phyloP scores from a whole-genome alignment of 495 filamentous ascomycete genomes.

The Gamarada debralockiae region DNA sequence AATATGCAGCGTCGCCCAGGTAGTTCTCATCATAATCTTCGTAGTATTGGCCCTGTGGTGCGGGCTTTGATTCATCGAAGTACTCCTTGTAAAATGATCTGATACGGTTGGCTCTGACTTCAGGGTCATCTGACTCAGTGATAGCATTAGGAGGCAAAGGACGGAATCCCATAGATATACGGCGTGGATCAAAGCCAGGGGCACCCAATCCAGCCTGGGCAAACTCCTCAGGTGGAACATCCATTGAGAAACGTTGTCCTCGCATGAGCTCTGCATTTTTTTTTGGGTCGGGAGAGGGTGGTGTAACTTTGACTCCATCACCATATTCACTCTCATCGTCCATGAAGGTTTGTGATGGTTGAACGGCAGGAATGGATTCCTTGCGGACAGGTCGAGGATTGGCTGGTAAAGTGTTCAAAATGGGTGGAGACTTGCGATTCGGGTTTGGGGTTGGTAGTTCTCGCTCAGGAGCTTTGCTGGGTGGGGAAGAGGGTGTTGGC shows the following conservation, averaged over 20 bases:
- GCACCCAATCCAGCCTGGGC: slow-evolving; percentile 38
- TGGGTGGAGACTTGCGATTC: slow-evolving; percentile 9
- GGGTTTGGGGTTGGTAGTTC: neutral
- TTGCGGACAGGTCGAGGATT: slow-evolving; percentile 35
- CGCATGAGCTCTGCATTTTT: slow-evolving; percentile 12
- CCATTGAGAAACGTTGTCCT: slow-evolving; percentile 25
- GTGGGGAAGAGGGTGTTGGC: neutral
- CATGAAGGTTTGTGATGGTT: neutral
- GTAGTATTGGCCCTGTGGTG: slow-evolving; percentile 50
- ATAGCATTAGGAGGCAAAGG: slow-evolving; percentile 79
- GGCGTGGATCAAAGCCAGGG: slow-evolving; percentile 59
- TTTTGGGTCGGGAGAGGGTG: slow-evolving; percentile 35
- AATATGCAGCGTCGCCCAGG: slow-evolving; percentile 59
- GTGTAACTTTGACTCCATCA: slow-evolving; percentile 52
- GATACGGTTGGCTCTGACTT: slow-evolving; percentile 92
- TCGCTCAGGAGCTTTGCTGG: neutral
- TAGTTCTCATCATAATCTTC: slow-evolving; percentile 68
- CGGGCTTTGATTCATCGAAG: slow-evolving; percentile 78
- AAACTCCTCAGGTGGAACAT: slow-evolving; percentile 22
- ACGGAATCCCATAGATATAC: slow-evolving; percentile 86
- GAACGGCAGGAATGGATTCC: slow-evolving; percentile 23
- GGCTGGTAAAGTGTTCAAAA: slow-evolving; percentile 9
- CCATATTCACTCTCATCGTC: slow-evolving; percentile 53
- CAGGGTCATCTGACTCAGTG: slow-evolving; percentile 79
- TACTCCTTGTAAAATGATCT: slow-evolving; percentile 99